These are phyloP conservation scores for Beauveria asiatica DNA, from an alignment of 2,329 filamentous ascomycete species.

Conservation along the genomic window DNA sequence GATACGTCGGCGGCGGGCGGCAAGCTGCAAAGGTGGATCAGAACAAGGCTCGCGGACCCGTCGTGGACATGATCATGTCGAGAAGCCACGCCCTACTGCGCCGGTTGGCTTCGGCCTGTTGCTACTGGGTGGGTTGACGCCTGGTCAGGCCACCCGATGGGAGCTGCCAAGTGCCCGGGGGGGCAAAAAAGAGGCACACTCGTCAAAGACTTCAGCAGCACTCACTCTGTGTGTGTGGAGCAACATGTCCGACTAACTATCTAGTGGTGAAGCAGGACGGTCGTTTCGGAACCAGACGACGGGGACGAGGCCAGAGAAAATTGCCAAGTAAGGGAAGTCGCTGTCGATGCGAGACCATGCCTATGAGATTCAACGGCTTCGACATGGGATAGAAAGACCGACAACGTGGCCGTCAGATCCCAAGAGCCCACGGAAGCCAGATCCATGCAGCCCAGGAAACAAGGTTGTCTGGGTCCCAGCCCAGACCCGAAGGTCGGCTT, in stretches of 20 bases:
- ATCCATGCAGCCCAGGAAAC: not conserved
- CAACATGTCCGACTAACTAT: not conserved
- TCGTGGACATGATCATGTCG: constrained; percentile 5
- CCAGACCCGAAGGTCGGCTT: constrained; percentile 4
- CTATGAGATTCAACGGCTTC: not conserved
- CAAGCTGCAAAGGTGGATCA: not conserved
- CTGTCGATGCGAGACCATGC: not conserved
- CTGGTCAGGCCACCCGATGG: not conserved
- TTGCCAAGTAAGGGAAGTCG: not conserved
- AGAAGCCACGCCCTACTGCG: constrained; percentile 3
- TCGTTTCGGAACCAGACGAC: not conserved
- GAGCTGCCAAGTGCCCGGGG: not conserved
- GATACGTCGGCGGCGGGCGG: constrained; percentile 3
- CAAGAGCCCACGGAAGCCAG: not conserved
- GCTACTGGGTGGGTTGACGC: not conserved
- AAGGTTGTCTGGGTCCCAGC: constrained; percentile 2
- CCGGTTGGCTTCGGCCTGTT: constrained; percentile 5
- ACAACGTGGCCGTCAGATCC: not conserved
- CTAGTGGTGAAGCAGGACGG: not conserved
- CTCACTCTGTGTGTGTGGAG: not conserved
- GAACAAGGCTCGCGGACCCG: constrained; percentile 1
- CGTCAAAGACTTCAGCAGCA: not conserved
- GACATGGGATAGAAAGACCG: not conserved
- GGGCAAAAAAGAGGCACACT: not conserved
- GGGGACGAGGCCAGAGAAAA: not conserved